Percentiles rank a stretch among this genome's conserved stretches.
Conservation (phyloP, 768 basidiomycete genomes). For the Coprinopsis sp. region DNA sequence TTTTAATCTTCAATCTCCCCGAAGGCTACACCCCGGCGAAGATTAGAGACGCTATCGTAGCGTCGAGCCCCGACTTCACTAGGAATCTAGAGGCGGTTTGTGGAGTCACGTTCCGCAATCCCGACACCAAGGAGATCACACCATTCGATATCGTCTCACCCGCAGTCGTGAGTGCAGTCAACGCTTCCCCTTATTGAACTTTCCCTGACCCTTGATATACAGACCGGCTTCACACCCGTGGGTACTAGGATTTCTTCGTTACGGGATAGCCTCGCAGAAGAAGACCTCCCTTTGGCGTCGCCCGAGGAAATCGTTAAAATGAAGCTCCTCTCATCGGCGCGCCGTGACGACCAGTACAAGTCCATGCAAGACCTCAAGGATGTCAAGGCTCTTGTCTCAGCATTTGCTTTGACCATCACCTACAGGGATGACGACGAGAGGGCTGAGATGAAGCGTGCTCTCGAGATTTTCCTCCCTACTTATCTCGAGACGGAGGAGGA, state of each 20-base stretch:
- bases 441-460: too few species aligned
- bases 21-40: background rate
- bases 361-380: background rate
- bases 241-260: too few species aligned
- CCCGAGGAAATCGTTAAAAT: background rate
- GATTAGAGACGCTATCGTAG: background rate
- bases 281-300: background rate
- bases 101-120: background rate
- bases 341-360: background rate
- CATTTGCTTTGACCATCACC: background rate
- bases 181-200: background rate
- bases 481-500: too few species aligned
- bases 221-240: background rate
- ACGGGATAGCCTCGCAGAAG: background rate
- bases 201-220: background rate
- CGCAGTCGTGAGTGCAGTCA: background rate
- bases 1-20: too few species aligned
- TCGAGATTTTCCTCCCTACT: too few species aligned
- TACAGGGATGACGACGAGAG: too few species aligned
- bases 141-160: background rate
- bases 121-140: background rate
- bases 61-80: background rate
- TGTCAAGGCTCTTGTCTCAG: background rate
- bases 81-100: background rate
- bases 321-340: background rate